These are phyloP conservation scores for Geranium rotundifolium DNA, from an alignment of 345 rosid genomes.

Conservation along the genomic window DNA sequence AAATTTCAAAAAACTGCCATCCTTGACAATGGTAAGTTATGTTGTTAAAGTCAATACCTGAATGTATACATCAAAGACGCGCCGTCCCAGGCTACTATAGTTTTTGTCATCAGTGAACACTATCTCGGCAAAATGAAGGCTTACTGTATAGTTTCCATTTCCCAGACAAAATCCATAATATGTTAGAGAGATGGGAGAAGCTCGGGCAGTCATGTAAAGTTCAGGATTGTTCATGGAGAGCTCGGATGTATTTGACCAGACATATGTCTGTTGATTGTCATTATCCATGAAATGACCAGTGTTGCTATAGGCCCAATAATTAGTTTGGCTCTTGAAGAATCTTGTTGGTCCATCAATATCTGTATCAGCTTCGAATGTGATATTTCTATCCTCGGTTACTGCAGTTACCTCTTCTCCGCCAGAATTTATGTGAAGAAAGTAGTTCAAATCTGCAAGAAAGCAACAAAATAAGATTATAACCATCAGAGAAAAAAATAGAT, in stretches of 20 bases:
- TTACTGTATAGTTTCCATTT: conserved; percentile 42
- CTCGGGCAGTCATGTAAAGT: conserved; percentile 35
- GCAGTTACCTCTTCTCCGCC: conserved; percentile 41
- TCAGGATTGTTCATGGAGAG: conserved; percentile 30
- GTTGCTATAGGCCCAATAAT: conserved; percentile 60
- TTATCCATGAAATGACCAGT: conserved; percentile 69
- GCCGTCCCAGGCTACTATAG: conserved; percentile 46
- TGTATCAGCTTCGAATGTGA: conserved; percentile 41
- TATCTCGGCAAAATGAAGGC: conserved; percentile 51
- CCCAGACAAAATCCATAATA: conserved; percentile 57
- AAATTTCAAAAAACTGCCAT: too few species aligned
- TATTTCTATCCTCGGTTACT: conserved; percentile 8
- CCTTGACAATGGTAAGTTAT: too few species aligned
- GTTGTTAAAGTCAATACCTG: conserved; percentile 26
- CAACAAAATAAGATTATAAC: not conserved
- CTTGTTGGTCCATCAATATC: conserved; percentile 40
- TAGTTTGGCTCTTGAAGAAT: conserved; percentile 18
- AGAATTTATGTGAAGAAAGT: conserved; percentile 39
- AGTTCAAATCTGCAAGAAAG: conserved; percentile 27
- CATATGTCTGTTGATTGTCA: conserved; percentile 26
- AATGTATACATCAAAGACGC: conserved; percentile 47
- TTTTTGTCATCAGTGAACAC: conserved; percentile 35
- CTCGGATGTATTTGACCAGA: conserved; percentile 13
- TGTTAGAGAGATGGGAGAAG: conserved; percentile 50
- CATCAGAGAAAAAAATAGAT: not conserved